Evolutionary conservation across 75 land plant genomes (phyloP), one percentile per base, ranked within the genome.

Genomic region (Cupressus sempervirens): DNA sequence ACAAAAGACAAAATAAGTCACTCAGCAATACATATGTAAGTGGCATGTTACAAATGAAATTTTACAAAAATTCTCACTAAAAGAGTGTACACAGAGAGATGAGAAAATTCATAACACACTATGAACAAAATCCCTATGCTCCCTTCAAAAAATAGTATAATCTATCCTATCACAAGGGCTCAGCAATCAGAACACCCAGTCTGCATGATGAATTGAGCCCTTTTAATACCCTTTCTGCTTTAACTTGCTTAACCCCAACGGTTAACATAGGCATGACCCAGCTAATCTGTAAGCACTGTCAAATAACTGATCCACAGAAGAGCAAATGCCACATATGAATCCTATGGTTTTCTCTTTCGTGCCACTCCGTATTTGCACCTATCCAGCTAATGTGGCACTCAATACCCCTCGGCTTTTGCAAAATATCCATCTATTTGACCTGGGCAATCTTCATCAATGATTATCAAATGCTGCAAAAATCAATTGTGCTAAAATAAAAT

Each of bases 161-260:
- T 43, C 43, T 40, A 35, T 41, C 48, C 43, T 40, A 35, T 41
- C 48, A 40, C 7, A 26, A 79, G 81, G 13, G 26, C 50, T 26
- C 15, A 79, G 13, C 29, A 79, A 79, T 45, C 81, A 79, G 45
- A 79, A 79, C 45, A 43, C 12, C 81, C 46, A 10, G 81, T 79
- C 13, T 79, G 45, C n/a, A 26, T 9, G 52, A 79, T 45, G 52
- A 41, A 43, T 45, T 79, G 48, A 79, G 13, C 1, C n/a, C 6
- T 26, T 79, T 40, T 79, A 15, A 43, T n/a, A 41, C 30, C 30
- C 1, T 12, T 79, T 11, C 45, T 26, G 3, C 46, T 79, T 79
- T 12, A 79, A 45, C 50, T 79, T 79, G 38, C 38, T 45, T 41
- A 45, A n/a, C 30, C n/a, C n/a, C 46, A 40, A 43, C 41, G 48